Evolutionary conservation across 1,284 basidiomycete species (phyloP), one percentile per base, ranked within the genome.

Genomic region (Ceratobasidium sp.): DNA sequence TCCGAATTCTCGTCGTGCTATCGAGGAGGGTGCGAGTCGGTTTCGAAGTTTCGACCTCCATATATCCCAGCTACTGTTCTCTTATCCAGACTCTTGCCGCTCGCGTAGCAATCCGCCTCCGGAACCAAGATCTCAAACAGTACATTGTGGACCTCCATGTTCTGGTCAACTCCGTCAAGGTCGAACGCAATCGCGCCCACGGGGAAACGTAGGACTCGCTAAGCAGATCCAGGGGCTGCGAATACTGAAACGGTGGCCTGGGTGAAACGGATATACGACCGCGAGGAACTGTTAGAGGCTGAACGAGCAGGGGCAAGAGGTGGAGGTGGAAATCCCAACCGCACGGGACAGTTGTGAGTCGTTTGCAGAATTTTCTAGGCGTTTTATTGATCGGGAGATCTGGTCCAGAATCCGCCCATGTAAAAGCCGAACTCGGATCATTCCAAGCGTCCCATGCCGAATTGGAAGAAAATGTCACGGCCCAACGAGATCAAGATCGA

Each of bases 331-430:
- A 26, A 85, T 96, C 4, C 86, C 90, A 39, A 84, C 86, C 20
- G 92, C 92, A 2, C 87, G 96, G n/a, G 60, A 96, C 96, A 83
- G 93, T 96, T 83, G 95, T 92, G 66, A 51, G 85, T 81, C 77
- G 49, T 20, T 15, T 45, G 76, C 77, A n/a, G 51, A 58, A 49
- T 33, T 51, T 17, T 26, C 56, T 35, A 53, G 26, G 49, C 2
- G 37, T 20, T 20, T 45, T 53, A 3, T 28, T 64, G 47, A 80
- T 65, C n/a, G 47, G 13, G 28, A 11, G 15, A 2, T 8, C 26
- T 45, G n/a, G n/a, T 69, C 63, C 81, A 94, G 92, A 94, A 91
- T 86, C 92, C 20, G 84, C 86, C 2, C 81, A 82, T 15, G 83
- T 90, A 58, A 93, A 92, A 80, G 85, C 85, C 3, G 87, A 94